Base-by-base conservation (phyloP, 768 basidiomycete species). In the Lactifluus echinatus region DNA sequence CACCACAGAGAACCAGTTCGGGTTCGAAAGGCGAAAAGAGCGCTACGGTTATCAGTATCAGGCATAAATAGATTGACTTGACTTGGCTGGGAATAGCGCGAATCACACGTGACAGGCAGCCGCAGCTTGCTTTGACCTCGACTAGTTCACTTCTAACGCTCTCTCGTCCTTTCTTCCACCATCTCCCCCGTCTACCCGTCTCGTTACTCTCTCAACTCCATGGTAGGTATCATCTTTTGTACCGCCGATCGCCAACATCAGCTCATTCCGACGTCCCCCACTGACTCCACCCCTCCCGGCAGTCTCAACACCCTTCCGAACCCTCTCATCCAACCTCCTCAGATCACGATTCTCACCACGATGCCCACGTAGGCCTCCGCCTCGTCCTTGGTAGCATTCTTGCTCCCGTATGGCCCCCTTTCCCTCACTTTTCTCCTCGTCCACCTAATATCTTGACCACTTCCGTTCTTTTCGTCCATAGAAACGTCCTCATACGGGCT, bases 311-410 rank as follows among this genome's bases (percentile, higher is more conserved):
- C 24, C 4, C 42, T 2, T 10, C 37, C 24, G 57, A 59, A 10
- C n/a, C 33, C 14, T 6, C 51, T 26, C n/a, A 28, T 31, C 17
- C 36, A 23, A 26, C 57, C 8, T 31, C 60, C 50, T 39, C 61
- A 28, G 54, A 60, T 17, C 63, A 65, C 26, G 68, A 69, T 56
- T 62, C 66, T 17, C 67, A 68, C 53, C 67, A 62, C 44, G 69
- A 70, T 23, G 65, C 65, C 1, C 67, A 71, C 44, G 63, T 71
- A 37, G 65, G 63, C 8, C 70, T 83, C 24, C 73, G 79, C 36
- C 75, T 82, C 26, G 81, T 79, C 0, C 68, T 85, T 50, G 83
- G 83, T 21, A 81, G 79, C 63, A 82, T 85, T 42, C 68, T 85
- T 12, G 70, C 77, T 11, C 81, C 82, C 60, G 82, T 83, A 65